Percentiles rank a stretch among this genome's conserved stretches.
phyloP scores from a whole-genome alignment of 345 rosid species.

The Sisymbrium altissimum region DNA sequence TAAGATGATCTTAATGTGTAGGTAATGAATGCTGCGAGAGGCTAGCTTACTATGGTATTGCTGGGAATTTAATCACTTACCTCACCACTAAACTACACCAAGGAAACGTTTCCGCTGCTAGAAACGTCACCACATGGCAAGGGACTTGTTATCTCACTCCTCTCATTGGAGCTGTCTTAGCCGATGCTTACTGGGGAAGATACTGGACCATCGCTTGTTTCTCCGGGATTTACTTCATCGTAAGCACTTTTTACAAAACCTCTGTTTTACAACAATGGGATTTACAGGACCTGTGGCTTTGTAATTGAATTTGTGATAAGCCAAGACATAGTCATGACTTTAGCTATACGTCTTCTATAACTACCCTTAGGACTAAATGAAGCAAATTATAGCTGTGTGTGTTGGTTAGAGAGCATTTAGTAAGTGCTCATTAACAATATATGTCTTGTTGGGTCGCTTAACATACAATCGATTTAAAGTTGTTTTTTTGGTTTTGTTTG shows the following conservation, averaged over 20 bases:
- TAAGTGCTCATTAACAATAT: neutral
- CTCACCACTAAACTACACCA: slow-evolving; percentile 75
- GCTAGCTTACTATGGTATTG: slow-evolving; percentile 89
- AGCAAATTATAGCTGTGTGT: neutral
- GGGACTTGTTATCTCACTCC: slow-evolving; percentile 96
- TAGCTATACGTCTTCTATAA: neutral
- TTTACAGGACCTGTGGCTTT: neutral
- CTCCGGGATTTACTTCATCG: slow-evolving; percentile 78
- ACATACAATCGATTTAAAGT: neutral
- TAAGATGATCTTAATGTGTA: slow-evolving; percentile 20
- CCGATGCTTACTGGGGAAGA: slow-evolving; percentile 98
- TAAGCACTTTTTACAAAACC: slow-evolving; percentile 16
- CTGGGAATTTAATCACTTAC: slow-evolving; percentile 85
- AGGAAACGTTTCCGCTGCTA: slow-evolving; percentile 87
- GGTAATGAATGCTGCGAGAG: slow-evolving; percentile 96
- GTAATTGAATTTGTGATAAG: neutral
- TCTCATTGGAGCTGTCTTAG: slow-evolving; percentile 81
- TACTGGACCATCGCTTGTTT: slow-evolving; percentile 93
- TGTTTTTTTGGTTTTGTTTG: slow-evolving; percentile 4
- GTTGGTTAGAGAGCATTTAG: neutral
- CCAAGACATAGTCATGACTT: neutral
- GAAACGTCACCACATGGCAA: slow-evolving; percentile 81
- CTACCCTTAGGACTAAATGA: neutral
- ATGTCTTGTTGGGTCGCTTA: neutral
- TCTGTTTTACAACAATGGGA: neutral